These are phyloP conservation scores for Citeromyces nyonsensis DNA, from an alignment of 805 yeast species.

Conservation along the genomic window DNA sequence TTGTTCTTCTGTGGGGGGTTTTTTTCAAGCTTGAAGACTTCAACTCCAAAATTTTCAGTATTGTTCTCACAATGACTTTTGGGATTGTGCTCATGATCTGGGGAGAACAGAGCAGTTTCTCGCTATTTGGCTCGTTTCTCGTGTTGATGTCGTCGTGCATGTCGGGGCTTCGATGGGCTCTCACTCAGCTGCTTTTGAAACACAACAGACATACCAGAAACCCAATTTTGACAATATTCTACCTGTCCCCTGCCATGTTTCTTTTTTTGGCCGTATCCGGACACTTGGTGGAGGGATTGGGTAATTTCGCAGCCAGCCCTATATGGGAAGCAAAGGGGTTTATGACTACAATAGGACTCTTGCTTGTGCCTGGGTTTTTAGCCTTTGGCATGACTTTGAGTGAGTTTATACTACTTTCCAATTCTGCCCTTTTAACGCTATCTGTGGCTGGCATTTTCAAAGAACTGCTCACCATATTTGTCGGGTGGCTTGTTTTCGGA, in stretches of 20 bases:
- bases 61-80: conserved; percentile 63
- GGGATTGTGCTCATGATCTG: conserved; percentile 87
- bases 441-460: conserved; percentile 89
- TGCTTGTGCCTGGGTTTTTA: conserved; percentile 69
- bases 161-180: conserved; percentile 90
- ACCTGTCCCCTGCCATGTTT: conserved; percentile 78
- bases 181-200: conserved; percentile 71
- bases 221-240: conserved; percentile 74
- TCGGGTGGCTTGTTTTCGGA: conserved; percentile 56
- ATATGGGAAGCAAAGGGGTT: conserved; percentile 57
- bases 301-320: conserved; percentile 28
- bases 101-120: conserved; percentile 19
- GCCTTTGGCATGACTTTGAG: conserved; percentile 85
- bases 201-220: conserved; percentile 43
- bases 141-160: conserved; percentile 69
- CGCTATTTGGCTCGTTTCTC: conserved; percentile 42
- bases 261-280: conserved; percentile 47
- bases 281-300: conserved; percentile 51
- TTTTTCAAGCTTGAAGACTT: conserved; percentile 65
- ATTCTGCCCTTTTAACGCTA: conserved; percentile 73
- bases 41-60: conserved; percentile 47
- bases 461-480: conserved; percentile 69
- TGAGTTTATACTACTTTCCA: conserved; percentile 71
- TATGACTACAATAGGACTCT: conserved; percentile 32
- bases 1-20: conserved; percentile 81